Evolutionary conservation across 2,329 filamentous ascomycete genomes (phyloP).

Genomic region (Botrytis elliptica): DNA sequence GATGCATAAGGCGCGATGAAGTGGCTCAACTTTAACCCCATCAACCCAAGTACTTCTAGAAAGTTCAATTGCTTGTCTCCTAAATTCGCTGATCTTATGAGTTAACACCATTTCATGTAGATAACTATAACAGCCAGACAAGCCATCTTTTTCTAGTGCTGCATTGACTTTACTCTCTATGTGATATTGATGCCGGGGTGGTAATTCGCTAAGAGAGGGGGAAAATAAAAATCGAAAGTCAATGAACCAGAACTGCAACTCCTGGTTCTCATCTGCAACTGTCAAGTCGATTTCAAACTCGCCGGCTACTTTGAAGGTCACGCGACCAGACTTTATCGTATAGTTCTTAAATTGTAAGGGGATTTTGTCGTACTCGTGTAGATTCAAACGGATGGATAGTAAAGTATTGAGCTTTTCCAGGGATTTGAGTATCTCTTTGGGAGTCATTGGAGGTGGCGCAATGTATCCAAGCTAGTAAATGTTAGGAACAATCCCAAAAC

Average conservation of each 20-base stretch:
- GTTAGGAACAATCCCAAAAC: slow-evolving; percentile 24
- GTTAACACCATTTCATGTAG: slow-evolving; percentile 86
- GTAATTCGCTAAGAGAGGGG: slow-evolving; percentile 62
- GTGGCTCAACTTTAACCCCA: slow-evolving; percentile 71
- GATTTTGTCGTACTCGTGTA: slow-evolving; percentile 75
- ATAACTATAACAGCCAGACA: slow-evolving; percentile 79
- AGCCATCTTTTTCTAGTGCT: slow-evolving; percentile 65
- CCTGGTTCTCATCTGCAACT: slow-evolving; percentile 79
- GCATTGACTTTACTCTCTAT: slow-evolving; percentile 73
- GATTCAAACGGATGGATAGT: slow-evolving; percentile 76
- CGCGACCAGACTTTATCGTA: slow-evolving; percentile 78
- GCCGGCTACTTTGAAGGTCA: slow-evolving; percentile 76
- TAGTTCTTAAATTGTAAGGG: slow-evolving; percentile 77
- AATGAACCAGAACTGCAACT: slow-evolving; percentile 89
- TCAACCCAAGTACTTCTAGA: slow-evolving; percentile 73
- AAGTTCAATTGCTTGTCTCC: slow-evolving; percentile 72
- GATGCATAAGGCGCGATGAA: slow-evolving; percentile 79
- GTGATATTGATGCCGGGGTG: slow-evolving; percentile 61
- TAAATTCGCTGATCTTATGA: slow-evolving; percentile 82
- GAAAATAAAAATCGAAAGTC: slow-evolving; percentile 83
- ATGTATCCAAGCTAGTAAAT: slow-evolving; percentile 69
- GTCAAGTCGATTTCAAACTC: slow-evolving; percentile 95
- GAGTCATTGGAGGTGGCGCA: slow-evolving; percentile 66
- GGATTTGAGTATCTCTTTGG: slow-evolving; percentile 70
- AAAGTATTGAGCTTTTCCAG: slow-evolving; percentile 80